Conservation (phyloP, 768 basidiomycete species). For the Trametes cingulata region DNA sequence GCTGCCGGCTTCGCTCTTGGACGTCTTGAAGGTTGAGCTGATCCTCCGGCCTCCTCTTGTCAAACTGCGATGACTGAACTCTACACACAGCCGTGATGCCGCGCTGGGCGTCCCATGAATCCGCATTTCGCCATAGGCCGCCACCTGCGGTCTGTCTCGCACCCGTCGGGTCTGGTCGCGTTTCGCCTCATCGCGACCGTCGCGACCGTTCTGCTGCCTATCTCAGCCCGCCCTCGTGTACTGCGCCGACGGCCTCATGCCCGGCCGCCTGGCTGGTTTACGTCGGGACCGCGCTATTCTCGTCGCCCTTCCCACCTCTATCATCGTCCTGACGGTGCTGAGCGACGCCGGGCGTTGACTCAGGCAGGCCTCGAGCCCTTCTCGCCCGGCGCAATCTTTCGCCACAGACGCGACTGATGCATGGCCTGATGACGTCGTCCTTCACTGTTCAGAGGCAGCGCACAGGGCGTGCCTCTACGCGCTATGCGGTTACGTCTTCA, state of each 20-base stretch:
- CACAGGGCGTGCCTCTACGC: not conserved
- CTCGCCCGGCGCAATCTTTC: not conserved
- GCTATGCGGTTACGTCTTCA: constrained; percentile 6
- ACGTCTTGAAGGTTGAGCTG: not conserved
- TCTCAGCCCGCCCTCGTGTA: not conserved
- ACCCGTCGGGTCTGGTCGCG: not conserved
- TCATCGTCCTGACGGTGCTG: not conserved
- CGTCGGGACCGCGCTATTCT: constrained; percentile 1
- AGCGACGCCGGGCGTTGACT: not conserved
- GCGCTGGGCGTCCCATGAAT: not conserved
- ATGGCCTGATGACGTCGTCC: not conserved
- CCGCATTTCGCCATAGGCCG: not conserved
- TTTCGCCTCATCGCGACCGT: not conserved
- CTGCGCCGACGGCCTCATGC: not conserved
- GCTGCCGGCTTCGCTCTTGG: not conserved
- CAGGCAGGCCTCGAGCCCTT: not conserved
- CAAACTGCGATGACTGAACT: too few relatives aligned
- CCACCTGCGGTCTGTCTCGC: too few relatives aligned
- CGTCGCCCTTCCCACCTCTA: not conserved
- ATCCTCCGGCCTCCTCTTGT: not conserved
- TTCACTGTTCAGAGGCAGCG: not conserved
- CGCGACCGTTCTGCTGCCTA: not conserved
- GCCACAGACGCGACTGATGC: not conserved
- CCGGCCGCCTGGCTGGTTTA: not conserved
- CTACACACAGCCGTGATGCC: not conserved